Evolutionary conservation across 306 rosid genomes (phyloP), one percentile per base, ranked within the genome.

Genomic region (Corylus heterophylla): DNA sequence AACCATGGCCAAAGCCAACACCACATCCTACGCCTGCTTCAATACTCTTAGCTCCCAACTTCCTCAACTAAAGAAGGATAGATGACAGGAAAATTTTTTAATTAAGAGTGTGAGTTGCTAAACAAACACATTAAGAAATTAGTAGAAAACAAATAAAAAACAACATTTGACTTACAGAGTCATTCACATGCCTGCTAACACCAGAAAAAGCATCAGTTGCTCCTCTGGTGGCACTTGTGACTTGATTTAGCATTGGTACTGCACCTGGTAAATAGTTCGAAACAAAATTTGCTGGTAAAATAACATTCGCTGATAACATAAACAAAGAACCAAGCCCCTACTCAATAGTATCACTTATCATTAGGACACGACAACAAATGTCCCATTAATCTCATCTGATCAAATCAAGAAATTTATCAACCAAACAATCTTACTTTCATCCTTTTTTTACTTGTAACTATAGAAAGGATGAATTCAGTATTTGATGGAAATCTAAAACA

Each of bases 1-100:
- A 93, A 83, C 99, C 99, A 89, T 95, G 98, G 56, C 99, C 99
- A 51, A 95, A 83, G 72, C 99, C 99, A 86, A 95, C 87, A 71
- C 97, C 99, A 85, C 99, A 93, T 74, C 99, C 99, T 80, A 96
- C 20, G 39, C 99, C 97, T 3, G 85, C 93, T 87, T 96, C 94
- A 68, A 93, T 85, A 75, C 87, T 93, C 79, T 86, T 90, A 79
- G 94, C 93, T 84, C 99, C 99, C 29, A 95, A 47, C 87, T 89
- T 96, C 91, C 82, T 90, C 89, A 96, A 79, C 99, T 93, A 82
- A 63, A 16, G 13, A 68, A 77, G 31, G 63, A 62, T 20, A 74
- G 17, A 73, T 56, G 25, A 76, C 22, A 85, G 78, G 4, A 10
- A 78, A 0, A 18, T 52, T 17, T 75, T 49, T 37, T 75, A 44